Conservation (phyloP, 164 flowering plant species). For the Umbilicus rupestris region DNA sequence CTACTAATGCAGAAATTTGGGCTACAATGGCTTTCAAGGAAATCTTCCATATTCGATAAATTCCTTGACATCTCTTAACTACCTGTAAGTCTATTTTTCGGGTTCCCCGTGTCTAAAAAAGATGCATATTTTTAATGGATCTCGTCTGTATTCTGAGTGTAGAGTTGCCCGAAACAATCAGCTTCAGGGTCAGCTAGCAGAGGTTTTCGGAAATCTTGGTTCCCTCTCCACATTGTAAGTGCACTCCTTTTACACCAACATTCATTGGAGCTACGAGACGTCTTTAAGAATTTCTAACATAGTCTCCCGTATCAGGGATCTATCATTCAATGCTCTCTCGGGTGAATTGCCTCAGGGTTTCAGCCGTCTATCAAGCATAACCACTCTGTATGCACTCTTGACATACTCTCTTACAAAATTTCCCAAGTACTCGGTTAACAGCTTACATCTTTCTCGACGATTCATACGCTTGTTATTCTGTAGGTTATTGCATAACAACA, state of each 20-base stretch:
- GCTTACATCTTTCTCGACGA: neutral
- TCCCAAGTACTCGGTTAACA: neutral
- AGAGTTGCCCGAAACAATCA: constrained; percentile 76
- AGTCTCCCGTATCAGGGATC: too few relatives aligned
- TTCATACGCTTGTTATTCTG: constrained; percentile 2
- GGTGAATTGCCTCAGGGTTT: constrained; percentile 5
- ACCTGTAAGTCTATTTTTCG: constrained; percentile 44
- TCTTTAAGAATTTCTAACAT: neutral
- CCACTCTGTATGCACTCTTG: neutral
- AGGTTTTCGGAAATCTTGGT: constrained; percentile 44
- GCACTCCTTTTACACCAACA: neutral
- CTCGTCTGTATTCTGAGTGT: constrained; percentile 13
- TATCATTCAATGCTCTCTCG: constrained; percentile 2
- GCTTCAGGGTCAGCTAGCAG: constrained; percentile 42
- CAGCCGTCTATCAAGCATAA: neutral
- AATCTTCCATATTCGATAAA: constrained; percentile 57
- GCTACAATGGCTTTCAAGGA: constrained; percentile 49
- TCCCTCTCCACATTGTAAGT: constrained; percentile 69
- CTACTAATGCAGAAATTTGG: constrained; percentile 65
- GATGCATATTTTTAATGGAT: neutral
- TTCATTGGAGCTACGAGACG: neutral
- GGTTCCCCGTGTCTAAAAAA: neutral
- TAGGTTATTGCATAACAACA: constrained; percentile 88
- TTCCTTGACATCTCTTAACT: constrained; percentile 42
- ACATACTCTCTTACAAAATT: neutral